These are phyloP conservation scores for Chaetomium tenue DNA, from an alignment of 495 filamentous ascomycete genomes.

Conservation along the genomic window DNA sequence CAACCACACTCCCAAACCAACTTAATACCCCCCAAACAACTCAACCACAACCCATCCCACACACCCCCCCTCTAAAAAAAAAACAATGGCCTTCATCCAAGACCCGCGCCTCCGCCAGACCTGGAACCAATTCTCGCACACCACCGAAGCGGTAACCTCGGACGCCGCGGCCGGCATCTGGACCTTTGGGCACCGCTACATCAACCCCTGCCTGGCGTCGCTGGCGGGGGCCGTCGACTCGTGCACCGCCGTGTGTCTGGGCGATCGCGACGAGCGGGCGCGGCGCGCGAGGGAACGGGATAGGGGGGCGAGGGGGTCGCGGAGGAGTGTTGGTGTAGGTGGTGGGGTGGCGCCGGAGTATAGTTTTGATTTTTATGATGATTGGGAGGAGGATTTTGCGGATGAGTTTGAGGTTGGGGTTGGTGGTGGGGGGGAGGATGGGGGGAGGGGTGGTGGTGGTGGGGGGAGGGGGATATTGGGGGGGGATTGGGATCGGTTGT, in stretches of 20 bases:
- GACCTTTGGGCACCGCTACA: slow-evolving; percentile 79
- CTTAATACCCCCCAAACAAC: no score
- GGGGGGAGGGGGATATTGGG: slow-evolving; percentile 62
- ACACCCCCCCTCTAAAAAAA: not conserved
- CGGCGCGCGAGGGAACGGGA: slow-evolving; percentile 60
- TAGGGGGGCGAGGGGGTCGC: slow-evolving; percentile 34
- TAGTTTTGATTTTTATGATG: slow-evolving; percentile 97
- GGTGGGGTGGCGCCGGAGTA: slow-evolving; percentile 52
- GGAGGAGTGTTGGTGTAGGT: slow-evolving; percentile 49
- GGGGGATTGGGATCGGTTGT: slow-evolving; percentile 82
- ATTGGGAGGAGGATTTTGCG: slow-evolving; percentile 76
- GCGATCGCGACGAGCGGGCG: slow-evolving; percentile 68
- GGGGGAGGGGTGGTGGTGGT: no score
- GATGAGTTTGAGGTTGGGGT: slow-evolving; percentile 41
- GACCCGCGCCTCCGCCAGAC: slow-evolving; percentile 92
- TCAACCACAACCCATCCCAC: no score
- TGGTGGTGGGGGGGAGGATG: slow-evolving; percentile 37
- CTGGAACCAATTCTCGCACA: slow-evolving; percentile 89
- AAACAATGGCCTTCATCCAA: slow-evolving; percentile 58
- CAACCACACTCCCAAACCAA: no score
- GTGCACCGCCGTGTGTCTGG: slow-evolving; percentile 71
- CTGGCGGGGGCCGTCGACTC: slow-evolving; percentile 62
- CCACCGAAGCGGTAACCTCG: slow-evolving; percentile 88
- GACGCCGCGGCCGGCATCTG: slow-evolving; percentile 85
- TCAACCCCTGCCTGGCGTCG: slow-evolving; percentile 74